Evolutionary conservation across 257 asterid genomes (phyloP), one percentile per base, ranked within the genome.

Genomic region (Solanum sitiens): DNA sequence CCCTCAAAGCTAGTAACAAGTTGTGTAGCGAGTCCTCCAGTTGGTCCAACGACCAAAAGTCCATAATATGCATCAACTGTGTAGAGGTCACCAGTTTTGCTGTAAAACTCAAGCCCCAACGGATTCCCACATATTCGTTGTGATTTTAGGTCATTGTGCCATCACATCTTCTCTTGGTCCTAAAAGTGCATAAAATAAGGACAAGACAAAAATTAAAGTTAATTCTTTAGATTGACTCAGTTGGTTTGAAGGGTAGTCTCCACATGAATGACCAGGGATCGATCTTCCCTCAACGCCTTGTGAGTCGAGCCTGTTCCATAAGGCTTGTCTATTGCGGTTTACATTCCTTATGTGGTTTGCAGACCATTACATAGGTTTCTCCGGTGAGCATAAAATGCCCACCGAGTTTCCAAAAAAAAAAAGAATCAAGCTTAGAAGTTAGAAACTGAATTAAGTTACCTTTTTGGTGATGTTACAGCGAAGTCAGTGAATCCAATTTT

Each of bases 1-100:
- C 92, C 93, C 20, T 90, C 89, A 32, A 63, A 39, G 21, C 92
- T 87, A 7, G 71, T 86, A 5, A 87, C 83, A 14, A 91, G 89
- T 21, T 2, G 89, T 7, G 87, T 87, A 20, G 91, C 96, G 7
- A 88, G 86, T n/a, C 94, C 98, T 23, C 96, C 96, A 4, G 87
- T 32, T 2, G 87, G 76, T 42, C 93, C 93, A 39, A 93, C 98
- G 67, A 89, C 90, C 92, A 92, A 76, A 14, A 93, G 89, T 7
- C 98, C 98, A 16, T 35, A 35, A 14, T 32, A 30, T 50, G 50
- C 32, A 44, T 84, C 86, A 11, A 11, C 12, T 16, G 42, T 37
- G 11, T 84, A 84, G 86, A 61, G 86, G 37, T 59, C 74, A 11
- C 76, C 76, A 18, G 59, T 61, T 32, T 27, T 65, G 13, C 9